Conservation (phyloP, 2,329 filamentous ascomycete species). For the Cercospora sp. region DNA sequence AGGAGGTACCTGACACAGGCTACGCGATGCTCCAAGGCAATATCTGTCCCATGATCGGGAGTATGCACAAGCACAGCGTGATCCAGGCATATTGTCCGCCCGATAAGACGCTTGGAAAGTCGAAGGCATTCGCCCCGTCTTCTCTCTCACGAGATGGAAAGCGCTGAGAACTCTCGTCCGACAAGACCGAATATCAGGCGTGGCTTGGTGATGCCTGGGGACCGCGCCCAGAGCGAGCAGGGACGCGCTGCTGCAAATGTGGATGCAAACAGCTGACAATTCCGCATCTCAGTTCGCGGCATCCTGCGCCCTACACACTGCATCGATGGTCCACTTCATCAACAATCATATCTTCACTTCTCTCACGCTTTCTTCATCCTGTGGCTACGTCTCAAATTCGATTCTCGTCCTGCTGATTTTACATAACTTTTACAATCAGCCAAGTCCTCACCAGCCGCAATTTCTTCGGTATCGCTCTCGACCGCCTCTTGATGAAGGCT, state of each 20-base stretch:
- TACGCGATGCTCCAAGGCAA: too few species aligned
- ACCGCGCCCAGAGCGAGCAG: background rate
- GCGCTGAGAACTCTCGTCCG: background rate
- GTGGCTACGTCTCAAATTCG: background rate
- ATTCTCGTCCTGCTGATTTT: background rate
- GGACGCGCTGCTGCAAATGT: background rate
- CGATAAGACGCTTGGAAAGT: background rate
- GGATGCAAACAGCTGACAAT: background rate
- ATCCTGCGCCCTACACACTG: background rate
- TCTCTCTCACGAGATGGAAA: background rate
- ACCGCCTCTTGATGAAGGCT: background rate
- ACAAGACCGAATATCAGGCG: background rate
- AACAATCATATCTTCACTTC: background rate
- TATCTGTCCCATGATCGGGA: background rate
- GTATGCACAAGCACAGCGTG: background rate
- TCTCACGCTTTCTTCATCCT: background rate
- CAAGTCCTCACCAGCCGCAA: background rate
- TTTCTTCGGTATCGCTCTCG: background rate
- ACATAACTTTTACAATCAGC: background rate
- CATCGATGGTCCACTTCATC: background rate
- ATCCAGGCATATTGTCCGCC: background rate
- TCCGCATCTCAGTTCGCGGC: background rate
- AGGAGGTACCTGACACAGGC: too few species aligned
- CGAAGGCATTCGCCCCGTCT: background rate
- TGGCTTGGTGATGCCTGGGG: background rate